Conservation (phyloP, 1,284 basidiomycete genomes). For the Phellinidium pouzarii region DNA sequence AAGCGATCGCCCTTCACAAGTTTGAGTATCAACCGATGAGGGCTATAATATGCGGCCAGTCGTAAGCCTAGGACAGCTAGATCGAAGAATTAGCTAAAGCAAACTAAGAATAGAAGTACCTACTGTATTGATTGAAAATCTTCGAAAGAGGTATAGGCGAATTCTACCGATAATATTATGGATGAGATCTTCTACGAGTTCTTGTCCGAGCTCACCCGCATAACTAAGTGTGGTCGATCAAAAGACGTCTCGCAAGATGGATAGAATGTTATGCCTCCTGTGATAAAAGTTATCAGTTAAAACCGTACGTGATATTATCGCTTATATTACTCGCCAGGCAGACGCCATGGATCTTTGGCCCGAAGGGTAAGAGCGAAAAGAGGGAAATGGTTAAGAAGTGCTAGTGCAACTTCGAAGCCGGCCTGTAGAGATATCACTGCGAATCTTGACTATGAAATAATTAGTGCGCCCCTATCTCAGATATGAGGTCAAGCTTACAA, state of each 20-base stretch:
- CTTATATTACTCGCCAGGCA: constrained; percentile 55
- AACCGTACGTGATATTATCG: background rate
- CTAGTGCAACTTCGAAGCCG: constrained; percentile 55
- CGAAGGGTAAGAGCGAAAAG: constrained; percentile 83
- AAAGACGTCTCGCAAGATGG: background rate
- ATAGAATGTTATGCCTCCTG: constrained; percentile 32
- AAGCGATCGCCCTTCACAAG: constrained; percentile 9
- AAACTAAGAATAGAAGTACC: background rate
- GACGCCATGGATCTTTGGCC: constrained; percentile 76
- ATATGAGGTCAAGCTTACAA: constrained; percentile 40
- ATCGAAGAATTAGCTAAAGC: background rate
- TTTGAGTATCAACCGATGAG: background rate
- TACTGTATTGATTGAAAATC: constrained; percentile 16
- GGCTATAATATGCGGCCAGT: constrained; percentile 10
- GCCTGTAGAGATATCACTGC: constrained; percentile 54
- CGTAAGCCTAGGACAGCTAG: constrained; percentile 10
- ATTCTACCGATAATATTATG: background rate
- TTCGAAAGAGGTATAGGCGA: constrained; percentile 9
- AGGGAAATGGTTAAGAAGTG: constrained; percentile 86
- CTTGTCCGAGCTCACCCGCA: background rate
- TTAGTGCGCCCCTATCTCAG: background rate
- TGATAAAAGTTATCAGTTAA: constrained; percentile 1
- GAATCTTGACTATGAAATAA: constrained; percentile 50
- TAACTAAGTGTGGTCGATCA: background rate
- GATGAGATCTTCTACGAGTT: background rate